Evolutionary conservation across 495 filamentous ascomycete species (phyloP), one percentile per base, ranked within the genome.

Genomic region (Penicillium antarcticum): DNA sequence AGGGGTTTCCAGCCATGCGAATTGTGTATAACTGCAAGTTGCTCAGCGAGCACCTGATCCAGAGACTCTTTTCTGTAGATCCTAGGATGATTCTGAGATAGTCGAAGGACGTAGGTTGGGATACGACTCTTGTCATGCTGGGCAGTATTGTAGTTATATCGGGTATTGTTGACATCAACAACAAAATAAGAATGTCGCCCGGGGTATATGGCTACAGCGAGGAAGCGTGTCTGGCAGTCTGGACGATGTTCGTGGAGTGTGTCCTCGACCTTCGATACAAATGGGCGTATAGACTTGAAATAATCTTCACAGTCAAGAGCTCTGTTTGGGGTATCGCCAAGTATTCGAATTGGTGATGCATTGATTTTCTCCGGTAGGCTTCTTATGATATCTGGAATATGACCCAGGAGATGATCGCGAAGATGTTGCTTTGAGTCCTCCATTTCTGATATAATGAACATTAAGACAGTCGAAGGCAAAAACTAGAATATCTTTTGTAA

Each of bases 131-230:
- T 37, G 33, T 26, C 19, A 16, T 46, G 24, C 36, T 61, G 49
- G 21, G 57, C 57, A 38, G 53, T 60, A 2, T 53, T 40, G 34
- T 60, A 60, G 53, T 43, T n/a, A 38, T 60, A 60, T 14, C 48
- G 17, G 39, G 13, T 14, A 48, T 60, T 56, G 31, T 60, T 60
- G 6, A 56, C 13, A 29, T 60, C 57, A 1, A 60, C 16, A 0
- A 60, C 35, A 32, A 60, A 60, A 42, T 45, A 56, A 10, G 48
- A 52, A 29, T 55, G 48, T 1, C 36, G 16, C 3, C 19, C 39
- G 19, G 44, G 52, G 39, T 33, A 41, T 48, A 60, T 52, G 9
- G 19, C 40, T 4, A 45, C 38, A 5, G 52, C 57, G 13, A 60
- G 8, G 26, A 60, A 60, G 38, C 42, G 37, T 37, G 56, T 36